Base-by-base conservation (phyloP, 2,329 filamentous ascomycete species). In the Diplodia intermedia region DNA sequence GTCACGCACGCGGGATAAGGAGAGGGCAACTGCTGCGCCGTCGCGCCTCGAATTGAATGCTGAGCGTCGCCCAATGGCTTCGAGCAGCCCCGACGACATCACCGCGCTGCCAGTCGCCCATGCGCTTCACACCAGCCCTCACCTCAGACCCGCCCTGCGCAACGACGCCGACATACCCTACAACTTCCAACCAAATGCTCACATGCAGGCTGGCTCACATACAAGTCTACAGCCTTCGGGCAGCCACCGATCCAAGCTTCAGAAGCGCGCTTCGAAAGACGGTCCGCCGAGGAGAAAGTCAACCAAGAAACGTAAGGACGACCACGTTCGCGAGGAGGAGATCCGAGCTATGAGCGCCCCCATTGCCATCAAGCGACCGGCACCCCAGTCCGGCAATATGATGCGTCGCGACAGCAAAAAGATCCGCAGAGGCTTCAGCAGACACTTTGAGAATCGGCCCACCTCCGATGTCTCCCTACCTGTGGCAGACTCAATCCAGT, bases 271-370 rank as follows among this genome's bases (percentile, higher is more conserved):
- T 68, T 84, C 86, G 71, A 86, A 89, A 62, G 82, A 82, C 6
- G 78, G 82, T 29, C 80, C 90, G 33, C 80, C 87, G 63, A 87
- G 89, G 69, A 89, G 90, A 70, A 92, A 89, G 75, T 91, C 91
- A 50, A 93, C 88, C 82, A 96, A 79, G 72, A 78, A 92, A 80
- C 88, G 90, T 73, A 89, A 90, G 74, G 89, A 90, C 72, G 91
- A 96, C 70, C 87, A 88, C 75, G 85, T 90, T 69, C 87, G 94
- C 68, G 94, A 97, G 79, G 92, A 92, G 70, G 93, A 97, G 79
- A 93, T 97, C 75, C 91, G 90, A 76, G 89, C 92, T 66, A 92
- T 97, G 91, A 91, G 88, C 75, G 87, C 88, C 69, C 84, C 86
- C 2, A 86, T 90, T 72, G 89, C 91, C 6, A 81, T 89, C 69